Base-by-base conservation (phyloP, 129 eudicot species). In the Cynara cardunculus region DNA sequence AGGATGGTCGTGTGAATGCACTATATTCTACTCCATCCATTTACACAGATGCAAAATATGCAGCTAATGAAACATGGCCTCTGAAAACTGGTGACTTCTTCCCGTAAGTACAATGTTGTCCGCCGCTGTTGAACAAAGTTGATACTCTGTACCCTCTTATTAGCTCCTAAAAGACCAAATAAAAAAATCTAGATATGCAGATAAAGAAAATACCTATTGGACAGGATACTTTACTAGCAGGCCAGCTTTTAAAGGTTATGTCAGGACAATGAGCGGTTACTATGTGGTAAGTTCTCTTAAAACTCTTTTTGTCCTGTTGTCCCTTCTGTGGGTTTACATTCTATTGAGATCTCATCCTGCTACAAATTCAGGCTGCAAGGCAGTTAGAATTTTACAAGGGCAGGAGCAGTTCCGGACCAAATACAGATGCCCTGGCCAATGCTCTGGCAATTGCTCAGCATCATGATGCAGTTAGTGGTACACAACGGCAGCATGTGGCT, bases 171-270 rank as follows among this genome's bases (percentile, higher is more conserved):
- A 71, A 31, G 61, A 79, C 35, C 62, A 77, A 74, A 41, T 82
- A 69, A 39, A 46, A 65, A 56, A 80, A 69, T 87, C 61, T 74
- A 94, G 98, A 81, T 94, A 94, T 87, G 97, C 98, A 49, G 98
- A 94, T 86, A 87, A 77, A 72, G 87, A 46, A 80, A 91, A 94
- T 80, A 93, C 98, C 75, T 94, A 94, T 73, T 94, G 98, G 98
- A 94, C 97, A 21, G 98, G 98, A 71, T 94, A 94, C 90, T 94
- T 94, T 75, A 91, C 98, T 68, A 94, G 98, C 85, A 94, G 98
- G 85, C 98, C 98, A 68, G 80, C 89, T 22, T 86, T 94, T 9
- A 94, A 94, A 88, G 93, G 94, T 84, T 91, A 94, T 78, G 97
- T 94, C 65, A 91, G 98, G 87, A 82, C 82, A 86, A 85, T 90